These are phyloP conservation scores for Jatropha podagrica DNA, from an alignment of 441 rosid genomes.

Conservation along the genomic window DNA sequence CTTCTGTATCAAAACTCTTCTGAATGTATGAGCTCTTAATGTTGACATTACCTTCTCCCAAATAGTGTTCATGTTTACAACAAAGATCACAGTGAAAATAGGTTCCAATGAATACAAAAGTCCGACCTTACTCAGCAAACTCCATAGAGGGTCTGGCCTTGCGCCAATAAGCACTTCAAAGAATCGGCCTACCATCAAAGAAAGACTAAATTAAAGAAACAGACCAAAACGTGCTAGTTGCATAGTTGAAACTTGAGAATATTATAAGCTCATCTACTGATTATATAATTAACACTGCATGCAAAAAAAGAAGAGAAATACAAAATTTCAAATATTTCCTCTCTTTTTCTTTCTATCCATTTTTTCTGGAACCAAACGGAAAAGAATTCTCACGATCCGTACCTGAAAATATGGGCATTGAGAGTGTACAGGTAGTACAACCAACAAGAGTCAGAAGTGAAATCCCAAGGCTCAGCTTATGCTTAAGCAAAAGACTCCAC, in stretches of 20 bases:
- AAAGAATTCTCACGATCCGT: neutral
- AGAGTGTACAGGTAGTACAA: constrained; percentile 75
- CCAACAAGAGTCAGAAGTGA: constrained; percentile 55
- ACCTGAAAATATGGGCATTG: constrained; percentile 92
- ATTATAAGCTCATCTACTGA: neutral
- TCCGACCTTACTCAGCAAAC: constrained; percentile 62
- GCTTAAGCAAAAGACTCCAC: constrained; percentile 53
- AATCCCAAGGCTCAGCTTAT: constrained; percentile 54
- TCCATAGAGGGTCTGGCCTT: constrained; percentile 75
- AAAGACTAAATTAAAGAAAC: neutral
- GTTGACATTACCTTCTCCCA: constrained; percentile 90
- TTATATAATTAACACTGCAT: too few relatives aligned
- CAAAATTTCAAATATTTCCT: neutral
- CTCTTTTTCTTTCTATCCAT: neutral
- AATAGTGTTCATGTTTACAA: constrained; percentile 59
- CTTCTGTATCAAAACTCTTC: constrained; percentile 76
- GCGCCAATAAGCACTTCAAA: constrained; percentile 81
- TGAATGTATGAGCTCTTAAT: constrained; percentile 73
- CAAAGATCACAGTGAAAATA: constrained; percentile 69
- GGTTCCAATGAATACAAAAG: constrained; percentile 77
- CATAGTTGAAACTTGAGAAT: neutral
- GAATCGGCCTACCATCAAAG: constrained; percentile 54
- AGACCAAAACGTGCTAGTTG: neutral
- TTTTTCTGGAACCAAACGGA: neutral
- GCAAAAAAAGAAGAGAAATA: too few relatives aligned